A percentile compares a stretch with the other conserved stretches of the same genome.
Evolutionary conservation across 2,329 filamentous ascomycete genomes (phyloP).

Genomic region (Venturia nashicola): DNA sequence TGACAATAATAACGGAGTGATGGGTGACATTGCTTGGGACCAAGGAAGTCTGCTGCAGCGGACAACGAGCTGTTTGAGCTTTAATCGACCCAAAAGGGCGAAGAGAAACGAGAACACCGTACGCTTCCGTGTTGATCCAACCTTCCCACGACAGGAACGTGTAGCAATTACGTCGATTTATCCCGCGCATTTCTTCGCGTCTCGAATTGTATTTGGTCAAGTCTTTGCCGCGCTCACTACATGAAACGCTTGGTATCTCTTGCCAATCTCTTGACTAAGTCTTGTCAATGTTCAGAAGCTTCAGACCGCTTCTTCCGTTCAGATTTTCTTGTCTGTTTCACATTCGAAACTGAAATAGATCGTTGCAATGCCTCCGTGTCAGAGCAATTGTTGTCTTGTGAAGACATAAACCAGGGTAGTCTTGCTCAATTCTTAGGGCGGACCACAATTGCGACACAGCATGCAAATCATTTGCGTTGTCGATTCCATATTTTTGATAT

Average conservation of each 20-base stretch:
- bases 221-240: neutral
- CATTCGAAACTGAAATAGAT: neutral
- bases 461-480: neutral
- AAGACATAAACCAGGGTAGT: neutral
- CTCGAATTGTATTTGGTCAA: neutral
- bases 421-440: neutral
- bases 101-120: neutral
- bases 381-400: neutral
- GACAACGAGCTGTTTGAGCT: neutral
- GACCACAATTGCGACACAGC: neutral
- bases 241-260: slow-evolving; percentile 7
- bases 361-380: neutral
- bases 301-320: neutral
- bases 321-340: slow-evolving; percentile 6
- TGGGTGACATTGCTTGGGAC: neutral
- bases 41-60: neutral
- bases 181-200: neutral
- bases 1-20: neutral
- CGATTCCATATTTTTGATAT: neutral
- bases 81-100: neutral
- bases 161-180: too few relatives aligned
- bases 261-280: neutral
- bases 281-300: neutral
- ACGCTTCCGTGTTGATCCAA: neutral
- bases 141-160: neutral